Conservation (phyloP, 2,329 filamentous ascomycete genomes). For the Fusarium heterosporum region DNA sequence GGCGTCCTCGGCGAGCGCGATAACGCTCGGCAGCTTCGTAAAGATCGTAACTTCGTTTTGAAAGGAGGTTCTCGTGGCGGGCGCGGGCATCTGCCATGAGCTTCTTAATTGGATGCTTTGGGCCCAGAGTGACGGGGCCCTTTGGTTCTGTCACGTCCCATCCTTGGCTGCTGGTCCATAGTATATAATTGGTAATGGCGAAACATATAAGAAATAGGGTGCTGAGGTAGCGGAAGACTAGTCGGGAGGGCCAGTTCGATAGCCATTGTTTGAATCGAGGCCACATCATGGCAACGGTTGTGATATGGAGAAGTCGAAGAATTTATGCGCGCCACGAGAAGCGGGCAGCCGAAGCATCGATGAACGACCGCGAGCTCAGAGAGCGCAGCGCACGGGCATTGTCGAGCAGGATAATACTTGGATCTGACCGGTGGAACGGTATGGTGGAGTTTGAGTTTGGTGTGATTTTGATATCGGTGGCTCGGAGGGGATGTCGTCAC, state of each 20-base stretch:
- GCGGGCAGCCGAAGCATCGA: constrained; percentile 43
- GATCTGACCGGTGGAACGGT: constrained; percentile 17
- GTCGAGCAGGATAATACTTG: constrained; percentile 28
- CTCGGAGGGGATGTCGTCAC: constrained; percentile 17
- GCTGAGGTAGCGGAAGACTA: constrained; percentile 48
- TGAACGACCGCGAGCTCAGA: constrained; percentile 32
- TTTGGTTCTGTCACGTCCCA: constrained; percentile 46
- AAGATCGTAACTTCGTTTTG: constrained; percentile 61
- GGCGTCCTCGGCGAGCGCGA: constrained; percentile 65
- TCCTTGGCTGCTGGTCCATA: constrained; percentile 47
- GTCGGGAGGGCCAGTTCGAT: constrained; percentile 47
- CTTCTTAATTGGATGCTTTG: constrained; percentile 62
- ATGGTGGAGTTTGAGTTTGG: constrained; percentile 16
- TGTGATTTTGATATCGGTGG: constrained; percentile 29
- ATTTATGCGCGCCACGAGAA: constrained; percentile 43
- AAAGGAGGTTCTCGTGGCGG: constrained; percentile 56
- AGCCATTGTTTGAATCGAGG: constrained; percentile 46
- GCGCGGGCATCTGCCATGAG: constrained; percentile 61
- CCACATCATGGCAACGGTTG: constrained; percentile 42
- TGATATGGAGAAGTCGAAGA: constrained; percentile 27
- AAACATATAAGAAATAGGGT: constrained; percentile 43
- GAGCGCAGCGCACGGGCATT: constrained; percentile 37
- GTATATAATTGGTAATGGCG: constrained; percentile 48
- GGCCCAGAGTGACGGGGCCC: constrained; percentile 40
- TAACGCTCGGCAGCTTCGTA: constrained; percentile 66